phyloP scores from a whole-genome alignment of 2,329 filamentous ascomycete species.

The Paracoccidioides lutzii region DNA sequence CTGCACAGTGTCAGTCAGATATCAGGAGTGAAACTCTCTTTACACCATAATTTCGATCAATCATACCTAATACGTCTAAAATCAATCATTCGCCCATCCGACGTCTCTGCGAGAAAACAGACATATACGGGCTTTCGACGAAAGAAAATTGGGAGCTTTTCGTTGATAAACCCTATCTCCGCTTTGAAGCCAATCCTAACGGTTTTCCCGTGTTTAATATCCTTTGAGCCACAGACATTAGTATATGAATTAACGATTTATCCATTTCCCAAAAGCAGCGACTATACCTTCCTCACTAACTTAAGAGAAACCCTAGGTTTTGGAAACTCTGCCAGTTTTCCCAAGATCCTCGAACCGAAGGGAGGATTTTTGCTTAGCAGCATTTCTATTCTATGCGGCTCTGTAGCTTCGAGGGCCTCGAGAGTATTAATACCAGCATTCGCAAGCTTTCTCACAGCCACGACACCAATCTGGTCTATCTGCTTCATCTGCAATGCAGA shows the following conservation, averaged over 20 bases:
- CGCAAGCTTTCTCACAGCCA: slow-evolving; percentile 60
- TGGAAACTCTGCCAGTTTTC: slow-evolving; percentile 58
- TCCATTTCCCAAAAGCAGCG: slow-evolving; percentile 28
- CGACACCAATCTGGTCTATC: slow-evolving; percentile 63
- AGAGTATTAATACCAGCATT: slow-evolving; percentile 59
- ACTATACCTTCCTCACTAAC: slow-evolving; percentile 38
- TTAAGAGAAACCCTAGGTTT: slow-evolving; percentile 45
- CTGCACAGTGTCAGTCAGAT: slow-evolving; percentile 31
- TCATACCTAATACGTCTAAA: slow-evolving; percentile 48
- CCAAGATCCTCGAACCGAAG: slow-evolving; percentile 59
- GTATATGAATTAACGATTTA: neutral
- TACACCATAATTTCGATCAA: neutral
- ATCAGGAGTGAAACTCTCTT: neutral
- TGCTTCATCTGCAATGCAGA: slow-evolving; percentile 71
- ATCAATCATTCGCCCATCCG: slow-evolving; percentile 55
- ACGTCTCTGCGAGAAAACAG: slow-evolving; percentile 61
- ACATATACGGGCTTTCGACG: slow-evolving; percentile 52
- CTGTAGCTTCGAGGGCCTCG: slow-evolving; percentile 52
- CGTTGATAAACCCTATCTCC: slow-evolving; percentile 59
- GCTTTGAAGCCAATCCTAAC: slow-evolving; percentile 52
- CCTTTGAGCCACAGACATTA: slow-evolving; percentile 12
- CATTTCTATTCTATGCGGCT: slow-evolving; percentile 62
- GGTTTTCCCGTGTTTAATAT: slow-evolving; percentile 26
- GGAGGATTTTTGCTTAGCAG: slow-evolving; percentile 68
- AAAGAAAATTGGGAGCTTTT: slow-evolving; percentile 48